These are phyloP conservation scores for Fraxinus paxiana DNA, from an alignment of 305 asterid genomes.

Conservation along the genomic window DNA sequence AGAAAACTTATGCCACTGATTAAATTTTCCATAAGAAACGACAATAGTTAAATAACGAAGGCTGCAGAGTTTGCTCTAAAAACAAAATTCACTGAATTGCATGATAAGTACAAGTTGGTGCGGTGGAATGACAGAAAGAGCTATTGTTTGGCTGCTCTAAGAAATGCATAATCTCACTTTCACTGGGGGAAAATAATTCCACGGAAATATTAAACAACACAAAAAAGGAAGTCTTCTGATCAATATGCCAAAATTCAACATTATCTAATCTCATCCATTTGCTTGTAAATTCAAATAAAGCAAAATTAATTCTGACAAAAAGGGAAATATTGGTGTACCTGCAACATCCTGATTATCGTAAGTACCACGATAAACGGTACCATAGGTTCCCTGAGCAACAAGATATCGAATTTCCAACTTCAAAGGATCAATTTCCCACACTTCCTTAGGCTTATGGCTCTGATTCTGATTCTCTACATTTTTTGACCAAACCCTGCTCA, in stretches of 20 bases:
- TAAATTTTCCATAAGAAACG: background rate
- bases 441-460: constrained; percentile 54
- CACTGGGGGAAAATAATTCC: background rate
- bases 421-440: constrained; percentile 81
- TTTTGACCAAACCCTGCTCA: constrained; percentile 85
- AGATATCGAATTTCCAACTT: constrained; percentile 81
- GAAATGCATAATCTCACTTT: background rate
- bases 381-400: constrained; percentile 85
- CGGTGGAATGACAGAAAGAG: background rate
- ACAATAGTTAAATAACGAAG: background rate
- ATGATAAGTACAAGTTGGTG: background rate
- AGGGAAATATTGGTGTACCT: constrained; percentile 35
- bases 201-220: background rate
- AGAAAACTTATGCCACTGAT: background rate
- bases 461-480: constrained; percentile 35
- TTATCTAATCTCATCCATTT: background rate
- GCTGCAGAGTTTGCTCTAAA: background rate
- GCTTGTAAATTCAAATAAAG: background rate
- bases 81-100: background rate
- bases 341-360: constrained; percentile 81
- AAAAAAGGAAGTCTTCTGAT: background rate
- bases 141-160: background rate
- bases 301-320: background rate
- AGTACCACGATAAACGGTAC: constrained; percentile 82
- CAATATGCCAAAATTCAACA: background rate